phyloP scores from a whole-genome alignment of 1,284 basidiomycete species.

The Tilletia setariae region DNA sequence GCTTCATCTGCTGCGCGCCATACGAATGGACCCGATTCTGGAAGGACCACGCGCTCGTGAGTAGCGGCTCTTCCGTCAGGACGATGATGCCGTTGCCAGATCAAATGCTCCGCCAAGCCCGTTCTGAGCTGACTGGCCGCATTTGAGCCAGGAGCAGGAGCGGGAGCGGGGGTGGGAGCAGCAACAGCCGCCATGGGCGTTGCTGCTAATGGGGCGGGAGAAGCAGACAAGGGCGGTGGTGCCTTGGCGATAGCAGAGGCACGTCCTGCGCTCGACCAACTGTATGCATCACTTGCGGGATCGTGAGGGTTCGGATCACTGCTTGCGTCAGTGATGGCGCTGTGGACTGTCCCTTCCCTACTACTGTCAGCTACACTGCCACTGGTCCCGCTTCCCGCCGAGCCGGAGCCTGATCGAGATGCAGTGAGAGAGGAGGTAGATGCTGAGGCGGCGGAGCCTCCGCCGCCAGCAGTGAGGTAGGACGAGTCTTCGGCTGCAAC shows the following conservation, averaged over 20 bases:
- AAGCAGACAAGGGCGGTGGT: no score
- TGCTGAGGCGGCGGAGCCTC: no score
- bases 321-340: neutral
- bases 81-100: slow-evolving; percentile 39
- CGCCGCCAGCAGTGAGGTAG: neutral
- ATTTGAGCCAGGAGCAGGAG: no score
- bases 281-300: no score
- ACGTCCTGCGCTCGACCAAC: neutral
- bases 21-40: slow-evolving; percentile 34
- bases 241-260: no score
- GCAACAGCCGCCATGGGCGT: neutral
- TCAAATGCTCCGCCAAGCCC: slow-evolving; percentile 24
- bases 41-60: slow-evolving; percentile 31
- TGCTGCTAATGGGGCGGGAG: neutral
- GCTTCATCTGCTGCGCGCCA: slow-evolving; percentile 26
- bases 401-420: slow-evolving; percentile 18
- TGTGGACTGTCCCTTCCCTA: neutral
- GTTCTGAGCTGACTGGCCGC: neutral
- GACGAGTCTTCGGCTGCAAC: slow-evolving; percentile 21
- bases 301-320: neutral
- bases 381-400: slow-evolving; percentile 20
- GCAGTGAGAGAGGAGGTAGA: no score
- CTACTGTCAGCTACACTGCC: neutral
- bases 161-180: neutral
- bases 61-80: slow-evolving; percentile 23